These are phyloP conservation scores for Saccharomycopsis sp. DNA, from an alignment of 805 yeast species.

Conservation along the genomic window DNA sequence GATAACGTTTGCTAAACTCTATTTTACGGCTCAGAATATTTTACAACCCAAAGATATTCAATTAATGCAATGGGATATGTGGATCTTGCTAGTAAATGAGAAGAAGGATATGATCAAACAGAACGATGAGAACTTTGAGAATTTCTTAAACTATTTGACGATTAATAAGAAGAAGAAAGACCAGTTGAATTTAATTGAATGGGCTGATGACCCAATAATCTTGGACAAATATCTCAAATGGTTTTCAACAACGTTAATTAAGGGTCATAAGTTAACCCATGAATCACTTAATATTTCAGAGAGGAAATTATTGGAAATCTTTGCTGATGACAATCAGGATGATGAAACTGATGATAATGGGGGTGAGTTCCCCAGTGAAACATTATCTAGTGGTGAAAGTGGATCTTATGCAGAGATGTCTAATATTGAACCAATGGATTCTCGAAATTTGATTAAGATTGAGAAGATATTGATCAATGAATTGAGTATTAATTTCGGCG, in stretches of 20 bases:
- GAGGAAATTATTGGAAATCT: conserved; percentile 25
- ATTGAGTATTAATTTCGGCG: conserved; percentile 21
- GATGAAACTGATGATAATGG: not conserved
- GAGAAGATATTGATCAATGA: conserved; percentile 18
- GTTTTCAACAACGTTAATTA: conserved; percentile 34
- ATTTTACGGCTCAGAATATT: conserved; percentile 20
- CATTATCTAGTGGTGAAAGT: not conserved
- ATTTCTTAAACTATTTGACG: conserved; percentile 23
- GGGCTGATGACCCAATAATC: conserved; percentile 41
- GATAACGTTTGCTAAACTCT: conserved; percentile 23
- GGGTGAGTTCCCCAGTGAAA: not conserved
- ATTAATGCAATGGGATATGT: conserved; percentile 16
- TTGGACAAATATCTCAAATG: conserved; percentile 42
- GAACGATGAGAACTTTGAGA: conserved; percentile 29
- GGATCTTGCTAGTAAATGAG: conserved; percentile 18
- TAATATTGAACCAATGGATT: not conserved
- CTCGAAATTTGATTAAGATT: conserved; percentile 10
- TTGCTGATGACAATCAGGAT: conserved; percentile 19
- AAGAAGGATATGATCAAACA: not conserved
- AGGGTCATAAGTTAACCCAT: conserved; percentile 27
- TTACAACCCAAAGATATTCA: not conserved
- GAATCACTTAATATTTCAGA: conserved; percentile 22
- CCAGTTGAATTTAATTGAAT: conserved; percentile 24
- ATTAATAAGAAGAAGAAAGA: conserved; percentile 23
- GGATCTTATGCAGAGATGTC: too few species aligned